A percentile compares a stretch with the other conserved stretches of the same genome.
phyloP scores from a whole-genome alignment of 2,329 filamentous ascomycete species.

The Hypoxylon sp. region DNA sequence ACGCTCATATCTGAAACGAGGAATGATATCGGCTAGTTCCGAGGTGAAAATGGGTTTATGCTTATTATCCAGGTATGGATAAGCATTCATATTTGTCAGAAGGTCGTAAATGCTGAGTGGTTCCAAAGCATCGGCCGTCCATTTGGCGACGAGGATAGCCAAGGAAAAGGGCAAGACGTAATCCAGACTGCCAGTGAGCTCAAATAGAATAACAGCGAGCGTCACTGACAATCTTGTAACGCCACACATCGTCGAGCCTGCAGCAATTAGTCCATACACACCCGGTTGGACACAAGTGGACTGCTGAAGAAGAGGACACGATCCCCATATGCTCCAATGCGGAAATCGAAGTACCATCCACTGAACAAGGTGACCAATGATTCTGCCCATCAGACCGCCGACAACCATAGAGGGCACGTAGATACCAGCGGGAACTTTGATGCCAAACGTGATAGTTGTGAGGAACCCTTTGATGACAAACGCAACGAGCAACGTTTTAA shows the following conservation, averaged over 20 bases:
- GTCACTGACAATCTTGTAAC: slow-evolving; percentile 94
- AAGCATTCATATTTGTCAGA: slow-evolving; percentile 95
- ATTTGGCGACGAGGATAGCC: slow-evolving; percentile 93
- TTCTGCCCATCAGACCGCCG: slow-evolving; percentile 87
- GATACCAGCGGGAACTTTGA: slow-evolving; percentile 96
- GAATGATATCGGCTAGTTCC: slow-evolving; percentile 86
- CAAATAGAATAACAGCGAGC: slow-evolving; percentile 92
- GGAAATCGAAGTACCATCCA: slow-evolving; percentile 80
- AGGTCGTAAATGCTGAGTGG: slow-evolving; percentile 95
- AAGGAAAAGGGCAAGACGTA: slow-evolving; percentile 96
- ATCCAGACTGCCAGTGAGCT: slow-evolving; percentile 92
- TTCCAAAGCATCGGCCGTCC: slow-evolving; percentile 95
- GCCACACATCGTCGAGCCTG: slow-evolving; percentile 97
- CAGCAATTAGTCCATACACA: slow-evolving; percentile 94
- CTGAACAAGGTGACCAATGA: slow-evolving; percentile 86
- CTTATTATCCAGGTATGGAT: slow-evolving; percentile 97
- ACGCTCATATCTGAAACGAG: slow-evolving; percentile 75
- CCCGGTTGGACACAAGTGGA: slow-evolving; percentile 92
- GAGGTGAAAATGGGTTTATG: slow-evolving; percentile 90
- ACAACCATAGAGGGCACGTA: slow-evolving; percentile 99
- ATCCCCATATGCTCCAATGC: slow-evolving; percentile 74
- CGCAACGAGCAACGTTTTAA: slow-evolving; percentile 75
- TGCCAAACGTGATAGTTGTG: slow-evolving; percentile 91
- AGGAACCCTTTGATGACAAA: slow-evolving; percentile 91
- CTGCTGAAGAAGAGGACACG: slow-evolving; percentile 74